Conservation (phyloP, 2,329 filamentous ascomycete species). For the Sarocladium strictum region DNA sequence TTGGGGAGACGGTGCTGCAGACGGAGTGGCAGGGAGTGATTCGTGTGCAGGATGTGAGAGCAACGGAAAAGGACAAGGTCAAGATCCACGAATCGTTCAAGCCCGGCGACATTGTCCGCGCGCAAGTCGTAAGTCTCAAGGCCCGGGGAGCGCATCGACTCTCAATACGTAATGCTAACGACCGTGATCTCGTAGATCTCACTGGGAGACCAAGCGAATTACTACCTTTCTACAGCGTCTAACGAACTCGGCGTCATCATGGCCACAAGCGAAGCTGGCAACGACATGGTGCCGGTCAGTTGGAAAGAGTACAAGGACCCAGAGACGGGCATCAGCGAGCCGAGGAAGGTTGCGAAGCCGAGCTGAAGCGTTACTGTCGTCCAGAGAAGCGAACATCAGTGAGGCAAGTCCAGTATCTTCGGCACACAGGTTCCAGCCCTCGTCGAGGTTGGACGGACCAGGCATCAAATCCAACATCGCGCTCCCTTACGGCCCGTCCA, state of each 20-base stretch:
- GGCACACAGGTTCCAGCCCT: neutral
- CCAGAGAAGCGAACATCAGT: neutral
- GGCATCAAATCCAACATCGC: neutral
- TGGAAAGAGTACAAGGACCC: constrained; percentile 94
- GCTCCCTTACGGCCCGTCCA: too few relatives aligned
- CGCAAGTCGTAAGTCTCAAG: constrained; percentile 64
- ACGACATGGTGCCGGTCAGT: constrained; percentile 85
- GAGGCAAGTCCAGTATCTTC: neutral
- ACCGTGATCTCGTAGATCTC: constrained; percentile 55
- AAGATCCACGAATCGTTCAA: constrained; percentile 87
- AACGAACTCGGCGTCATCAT: constrained; percentile 94
- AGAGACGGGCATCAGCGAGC: constrained; percentile 68
- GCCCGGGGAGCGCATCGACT: neutral
- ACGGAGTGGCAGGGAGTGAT: constrained; percentile 84
- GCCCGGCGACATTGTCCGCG: constrained; percentile 86
- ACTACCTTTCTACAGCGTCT: constrained; percentile 86
- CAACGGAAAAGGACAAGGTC: constrained; percentile 93
- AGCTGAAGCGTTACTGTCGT: constrained; percentile 46
- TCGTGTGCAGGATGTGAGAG: constrained; percentile 82
- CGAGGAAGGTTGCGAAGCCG: constrained; percentile 90
- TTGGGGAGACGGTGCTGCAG: constrained; percentile 65
- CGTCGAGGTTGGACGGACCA: neutral
- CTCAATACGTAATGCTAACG: neutral
- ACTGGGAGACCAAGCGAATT: constrained; percentile 87
- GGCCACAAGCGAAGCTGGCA: constrained; percentile 80